Percentiles rank a stretch among this genome's conserved stretches.
phyloP scores from a whole-genome alignment of 352 stramenopile species.

The Peronospora belbahrii region DNA sequence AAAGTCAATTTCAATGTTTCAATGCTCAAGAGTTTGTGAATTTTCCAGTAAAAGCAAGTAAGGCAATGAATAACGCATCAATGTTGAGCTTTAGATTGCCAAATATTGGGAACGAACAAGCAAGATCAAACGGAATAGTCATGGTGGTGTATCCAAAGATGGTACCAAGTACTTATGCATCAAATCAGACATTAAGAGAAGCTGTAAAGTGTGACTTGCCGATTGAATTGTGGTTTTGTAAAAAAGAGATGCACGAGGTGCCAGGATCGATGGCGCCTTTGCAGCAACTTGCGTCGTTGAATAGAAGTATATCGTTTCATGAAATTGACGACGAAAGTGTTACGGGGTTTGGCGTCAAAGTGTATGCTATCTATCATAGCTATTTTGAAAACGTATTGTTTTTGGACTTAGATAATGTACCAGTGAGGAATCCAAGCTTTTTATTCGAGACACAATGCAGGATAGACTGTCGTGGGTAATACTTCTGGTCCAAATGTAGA shows the following conservation, averaged over 20 bases:
- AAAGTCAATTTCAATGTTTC: constrained; percentile 36
- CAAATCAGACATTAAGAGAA: constrained; percentile 25
- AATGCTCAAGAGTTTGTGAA: constrained; percentile 38
- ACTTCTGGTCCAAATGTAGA: too few species aligned
- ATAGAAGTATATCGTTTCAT: constrained; percentile 12
- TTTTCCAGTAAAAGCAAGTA: constrained; percentile 22
- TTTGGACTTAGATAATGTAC: constrained; percentile 56
- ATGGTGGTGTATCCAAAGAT: constrained; percentile 56
- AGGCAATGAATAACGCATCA: constrained; percentile 12
- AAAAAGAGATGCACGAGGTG: constrained; percentile 23
- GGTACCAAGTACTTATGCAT: constrained; percentile 37
- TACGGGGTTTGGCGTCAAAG: constrained; percentile 42
- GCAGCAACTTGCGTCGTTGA: constrained; percentile 2
- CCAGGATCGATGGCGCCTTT: constrained; percentile 15
- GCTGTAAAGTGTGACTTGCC: constrained; percentile 31
- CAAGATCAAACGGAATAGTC: constrained; percentile 30
- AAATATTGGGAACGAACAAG: background rate
- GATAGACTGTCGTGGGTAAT: too few species aligned
- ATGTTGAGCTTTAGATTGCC: constrained; percentile 10
- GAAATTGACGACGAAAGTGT: constrained; percentile 30
- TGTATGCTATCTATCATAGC: constrained; percentile 44
- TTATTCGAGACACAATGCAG: constrained; percentile 34
- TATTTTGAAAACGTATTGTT: constrained; percentile 44
- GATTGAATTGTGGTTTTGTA: constrained; percentile 47
- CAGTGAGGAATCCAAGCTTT: constrained; percentile 46